phyloP scores from a whole-genome alignment of 2,329 filamentous ascomycete genomes.

The Botryotinia globosa region DNA sequence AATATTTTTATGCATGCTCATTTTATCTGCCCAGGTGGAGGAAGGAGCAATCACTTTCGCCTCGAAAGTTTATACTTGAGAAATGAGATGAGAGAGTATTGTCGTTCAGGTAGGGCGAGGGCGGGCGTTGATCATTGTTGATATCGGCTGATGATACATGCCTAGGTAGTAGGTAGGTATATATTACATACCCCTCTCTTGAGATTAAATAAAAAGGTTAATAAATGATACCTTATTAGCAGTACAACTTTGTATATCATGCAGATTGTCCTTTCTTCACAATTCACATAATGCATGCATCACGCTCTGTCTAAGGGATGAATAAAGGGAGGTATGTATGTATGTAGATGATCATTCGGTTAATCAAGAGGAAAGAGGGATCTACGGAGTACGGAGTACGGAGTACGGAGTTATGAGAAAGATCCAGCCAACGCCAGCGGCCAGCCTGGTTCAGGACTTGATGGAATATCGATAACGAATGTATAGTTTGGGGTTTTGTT shows the following conservation, averaged over 20 bases:
- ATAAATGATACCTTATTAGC: not conserved
- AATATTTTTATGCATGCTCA: not conserved
- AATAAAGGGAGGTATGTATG: not conserved
- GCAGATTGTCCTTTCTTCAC: not conserved
- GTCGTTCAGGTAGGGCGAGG: not conserved
- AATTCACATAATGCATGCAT: not conserved
- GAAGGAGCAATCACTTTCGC: not conserved
- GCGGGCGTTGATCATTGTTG: not conserved
- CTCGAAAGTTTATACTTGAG: not conserved
- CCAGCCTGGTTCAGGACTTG: not conserved
- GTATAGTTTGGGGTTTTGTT: not conserved
- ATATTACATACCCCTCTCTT: conserved; percentile 9
- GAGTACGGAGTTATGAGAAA: not conserved
- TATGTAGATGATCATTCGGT: conserved; percentile 1
- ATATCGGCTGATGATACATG: not conserved
- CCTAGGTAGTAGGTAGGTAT: too few species aligned
- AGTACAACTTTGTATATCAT: not conserved
- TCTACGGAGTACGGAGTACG: not conserved
- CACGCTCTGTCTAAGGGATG: not conserved
- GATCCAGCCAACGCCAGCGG: not conserved
- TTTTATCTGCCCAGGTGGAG: not conserved
- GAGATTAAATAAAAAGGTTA: not conserved
- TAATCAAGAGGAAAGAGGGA: not conserved
- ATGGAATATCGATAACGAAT: not conserved
- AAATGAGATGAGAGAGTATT: not conserved